Conservation (phyloP, 116 monocot genomes). For the Zostera marina region DNA sequence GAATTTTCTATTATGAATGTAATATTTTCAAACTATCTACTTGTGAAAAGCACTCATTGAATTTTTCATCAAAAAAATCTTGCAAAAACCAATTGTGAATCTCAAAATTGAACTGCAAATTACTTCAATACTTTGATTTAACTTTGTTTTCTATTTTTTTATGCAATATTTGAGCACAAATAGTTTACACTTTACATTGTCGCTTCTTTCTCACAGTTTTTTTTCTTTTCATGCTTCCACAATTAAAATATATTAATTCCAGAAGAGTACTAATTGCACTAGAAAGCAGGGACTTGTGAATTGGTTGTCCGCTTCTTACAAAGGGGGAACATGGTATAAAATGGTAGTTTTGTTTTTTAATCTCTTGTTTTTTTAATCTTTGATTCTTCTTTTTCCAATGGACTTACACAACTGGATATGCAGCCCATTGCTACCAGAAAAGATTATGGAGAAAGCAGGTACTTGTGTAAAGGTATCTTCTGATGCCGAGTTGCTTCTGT, state of each 20-base stretch:
- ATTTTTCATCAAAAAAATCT: too few relatives aligned
- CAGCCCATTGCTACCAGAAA: slow-evolving; percentile 45
- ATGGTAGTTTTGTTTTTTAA: not conserved
- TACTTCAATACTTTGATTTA: not conserved
- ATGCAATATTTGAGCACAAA: not conserved
- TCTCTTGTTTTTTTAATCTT: not conserved
- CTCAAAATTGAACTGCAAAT: not conserved
- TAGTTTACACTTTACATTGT: not conserved
- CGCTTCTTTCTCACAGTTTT: too few relatives aligned
- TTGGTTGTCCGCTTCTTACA: slow-evolving; percentile 29
- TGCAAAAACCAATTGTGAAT: not conserved
- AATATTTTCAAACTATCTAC: slow-evolving; percentile 1
- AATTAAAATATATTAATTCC: slow-evolving; percentile 1
- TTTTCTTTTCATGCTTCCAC: not conserved
- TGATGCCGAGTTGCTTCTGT: slow-evolving; percentile 44
- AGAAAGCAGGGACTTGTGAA: slow-evolving; percentile 38
- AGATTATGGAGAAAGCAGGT: slow-evolving; percentile 29
- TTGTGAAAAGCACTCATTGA: not conserved
- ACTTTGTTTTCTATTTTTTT: not conserved
- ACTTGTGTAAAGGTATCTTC: slow-evolving; percentile 53
- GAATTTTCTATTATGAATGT: not conserved
- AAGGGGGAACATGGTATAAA: slow-evolving; percentile 49
- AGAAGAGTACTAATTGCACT: slow-evolving; percentile 27
- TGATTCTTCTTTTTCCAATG: not conserved
- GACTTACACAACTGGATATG: slow-evolving; percentile 6